A percentile compares a stretch with the other conserved stretches of the same genome.
Conservation (phyloP, 192 early-diverging fungal genomes). For the Hyaloraphidium curvatum region DNA sequence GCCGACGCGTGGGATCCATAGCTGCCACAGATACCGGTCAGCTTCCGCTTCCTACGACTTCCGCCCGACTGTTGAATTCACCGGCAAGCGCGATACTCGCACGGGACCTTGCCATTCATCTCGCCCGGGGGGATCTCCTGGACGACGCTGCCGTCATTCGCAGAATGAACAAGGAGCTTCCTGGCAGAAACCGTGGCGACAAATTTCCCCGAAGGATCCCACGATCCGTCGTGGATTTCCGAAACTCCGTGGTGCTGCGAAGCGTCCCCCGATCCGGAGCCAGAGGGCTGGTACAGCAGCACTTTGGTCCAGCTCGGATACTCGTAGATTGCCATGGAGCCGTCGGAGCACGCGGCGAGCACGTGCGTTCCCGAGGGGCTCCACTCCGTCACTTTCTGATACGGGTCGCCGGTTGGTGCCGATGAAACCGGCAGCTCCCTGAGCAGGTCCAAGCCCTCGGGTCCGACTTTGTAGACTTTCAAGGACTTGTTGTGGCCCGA, state of each 20-base stretch:
- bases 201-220: not conserved
- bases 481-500: not conserved
- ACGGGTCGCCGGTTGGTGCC: not conserved
- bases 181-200: not conserved
- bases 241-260: not conserved
- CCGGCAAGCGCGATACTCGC: not conserved
- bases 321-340: not conserved
- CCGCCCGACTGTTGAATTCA: not conserved
- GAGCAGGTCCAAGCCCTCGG: not conserved
- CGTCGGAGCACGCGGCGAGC: not conserved
- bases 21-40: not conserved
- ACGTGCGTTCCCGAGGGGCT: not conserved
- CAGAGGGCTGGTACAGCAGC: too few species aligned
- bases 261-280: not conserved
- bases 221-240: too few species aligned
- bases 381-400: slow-evolving; percentile 2
- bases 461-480: not conserved
- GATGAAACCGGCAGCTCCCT: not conserved
- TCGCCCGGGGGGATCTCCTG: not conserved
- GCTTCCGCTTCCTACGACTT: not conserved
- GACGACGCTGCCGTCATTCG: not conserved
- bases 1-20: not conserved
- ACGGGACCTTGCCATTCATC: not conserved
- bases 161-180: not conserved
- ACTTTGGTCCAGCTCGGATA: not conserved